Evolutionary conservation across 176 grass and related monocot genomes (phyloP).

Genomic region (Puccinellia tenuiflora): DNA sequence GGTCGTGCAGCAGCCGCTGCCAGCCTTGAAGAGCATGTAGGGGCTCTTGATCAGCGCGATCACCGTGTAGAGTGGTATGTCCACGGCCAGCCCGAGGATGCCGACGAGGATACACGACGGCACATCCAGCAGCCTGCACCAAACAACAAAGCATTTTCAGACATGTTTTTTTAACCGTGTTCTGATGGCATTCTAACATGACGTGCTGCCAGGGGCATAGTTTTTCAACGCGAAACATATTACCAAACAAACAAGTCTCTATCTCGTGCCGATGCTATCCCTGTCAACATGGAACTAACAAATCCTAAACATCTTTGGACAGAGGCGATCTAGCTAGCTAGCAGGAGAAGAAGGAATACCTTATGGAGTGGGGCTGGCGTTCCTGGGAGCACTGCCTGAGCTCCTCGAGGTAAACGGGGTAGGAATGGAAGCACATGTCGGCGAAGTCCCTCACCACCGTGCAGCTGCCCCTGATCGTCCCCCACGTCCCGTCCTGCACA

Average conservation of each 20-base stretch:
- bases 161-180: not conserved
- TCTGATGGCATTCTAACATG: not conserved
- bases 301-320: constrained; percentile 4
- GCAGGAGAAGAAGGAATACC: constrained; percentile 36
- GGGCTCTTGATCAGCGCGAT: constrained; percentile 89
- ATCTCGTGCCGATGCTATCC: constrained; percentile 15
- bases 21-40: constrained; percentile 98
- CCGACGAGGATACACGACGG: constrained; percentile 59
- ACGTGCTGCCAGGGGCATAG: not conserved
- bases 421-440: constrained; percentile 76
- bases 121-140: constrained; percentile 67
- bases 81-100: constrained; percentile 59
- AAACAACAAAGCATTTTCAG: not conserved
- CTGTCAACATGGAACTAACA: not conserved
- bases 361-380: constrained; percentile 62
- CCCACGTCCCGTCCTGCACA: constrained; percentile 88
- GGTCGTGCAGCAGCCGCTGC: constrained; percentile 85
- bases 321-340: not conserved
- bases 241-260: not conserved
- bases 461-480: constrained; percentile 87
- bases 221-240: not conserved
- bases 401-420: constrained; percentile 70
- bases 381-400: constrained; percentile 49
- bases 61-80: constrained; percentile 80
- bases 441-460: constrained; percentile 92